Evolutionary conservation across 75 land plant species (phyloP).

Genomic region (Sequoia sempervirens): DNA sequence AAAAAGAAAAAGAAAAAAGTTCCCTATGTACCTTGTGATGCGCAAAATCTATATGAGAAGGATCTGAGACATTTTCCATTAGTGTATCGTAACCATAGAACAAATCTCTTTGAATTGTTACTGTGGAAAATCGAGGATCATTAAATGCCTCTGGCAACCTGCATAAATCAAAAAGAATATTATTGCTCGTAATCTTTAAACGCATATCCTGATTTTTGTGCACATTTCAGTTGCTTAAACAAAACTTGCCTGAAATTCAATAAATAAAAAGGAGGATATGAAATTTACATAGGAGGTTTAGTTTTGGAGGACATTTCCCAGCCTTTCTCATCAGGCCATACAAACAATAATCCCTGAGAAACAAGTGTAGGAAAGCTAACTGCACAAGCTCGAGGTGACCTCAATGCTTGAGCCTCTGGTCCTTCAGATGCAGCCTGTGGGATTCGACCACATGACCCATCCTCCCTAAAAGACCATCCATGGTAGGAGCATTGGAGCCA

Average conservation of each 20-base stretch:
- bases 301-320: slow-evolving; percentile 69
- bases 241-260: not conserved
- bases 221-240: not conserved
- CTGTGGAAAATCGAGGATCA: slow-evolving; percentile 78
- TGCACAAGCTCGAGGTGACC: slow-evolving; percentile 83
- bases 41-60: slow-evolving; percentile 98
- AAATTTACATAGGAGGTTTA: slow-evolving; percentile 67
- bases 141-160: slow-evolving; percentile 91
- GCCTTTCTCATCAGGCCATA: slow-evolving; percentile 99
- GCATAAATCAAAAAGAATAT: slow-evolving; percentile 6
- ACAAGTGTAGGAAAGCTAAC: slow-evolving; percentile 67
- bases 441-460: slow-evolving; percentile 76
- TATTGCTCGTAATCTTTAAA: not conserved
- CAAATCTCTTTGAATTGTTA: slow-evolving; percentile 93
- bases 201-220: not conserved
- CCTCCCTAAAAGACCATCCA: slow-evolving; percentile 92
- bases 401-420: slow-evolving; percentile 80
- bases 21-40: slow-evolving; percentile 78
- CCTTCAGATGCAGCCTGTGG: slow-evolving; percentile 90
- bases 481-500: slow-evolving; percentile 96
- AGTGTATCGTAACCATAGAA: slow-evolving; percentile 97
- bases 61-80: slow-evolving; percentile 99
- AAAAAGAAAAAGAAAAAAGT: not conserved
- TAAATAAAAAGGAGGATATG: not conserved
- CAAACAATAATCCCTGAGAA: slow-evolving; percentile 93